Conservation (phyloP, 2,329 filamentous ascomycete species). For the Hypoxylon sp. region DNA sequence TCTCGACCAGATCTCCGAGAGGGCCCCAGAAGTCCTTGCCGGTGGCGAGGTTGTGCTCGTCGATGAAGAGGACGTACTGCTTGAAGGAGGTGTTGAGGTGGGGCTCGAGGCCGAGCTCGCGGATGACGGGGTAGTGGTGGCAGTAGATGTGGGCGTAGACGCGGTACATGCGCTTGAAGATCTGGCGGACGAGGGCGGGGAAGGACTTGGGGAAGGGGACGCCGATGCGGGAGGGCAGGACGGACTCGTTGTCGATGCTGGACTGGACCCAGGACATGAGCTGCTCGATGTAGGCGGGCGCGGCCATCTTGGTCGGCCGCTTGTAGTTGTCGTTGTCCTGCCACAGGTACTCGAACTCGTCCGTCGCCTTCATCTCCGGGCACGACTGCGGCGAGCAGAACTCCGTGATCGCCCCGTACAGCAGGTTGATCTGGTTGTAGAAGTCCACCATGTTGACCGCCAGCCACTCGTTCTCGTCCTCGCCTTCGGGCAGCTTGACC, state of each 20-base stretch:
- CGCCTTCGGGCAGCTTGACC: constrained; percentile 95
- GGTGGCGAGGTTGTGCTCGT: constrained; percentile 92
- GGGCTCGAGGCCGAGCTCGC: constrained; percentile 93
- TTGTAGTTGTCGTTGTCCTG: constrained; percentile 96
- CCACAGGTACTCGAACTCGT: constrained; percentile 99
- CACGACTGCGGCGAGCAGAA: constrained; percentile 98
- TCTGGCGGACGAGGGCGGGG: constrained; percentile 87
- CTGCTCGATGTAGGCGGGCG: constrained; percentile 97
- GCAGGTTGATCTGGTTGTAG: constrained; percentile 99
- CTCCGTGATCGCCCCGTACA: constrained; percentile 98
- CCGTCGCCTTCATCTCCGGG: constrained; percentile 99
- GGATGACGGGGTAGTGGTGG: constrained; percentile 97
- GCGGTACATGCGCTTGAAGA: constrained; percentile 99
- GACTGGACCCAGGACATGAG: constrained; percentile 97
- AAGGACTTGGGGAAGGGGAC: constrained; percentile 97
- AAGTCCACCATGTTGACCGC: constrained; percentile 99
- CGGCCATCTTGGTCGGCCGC: constrained; percentile 97
- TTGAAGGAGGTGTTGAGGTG: constrained; percentile 99
- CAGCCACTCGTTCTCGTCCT: constrained; percentile 98
- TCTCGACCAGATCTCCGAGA: constrained; percentile 94
- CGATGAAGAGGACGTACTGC: constrained; percentile 98
- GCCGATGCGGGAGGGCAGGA: constrained; percentile 95
- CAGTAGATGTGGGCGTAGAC: constrained; percentile 99
- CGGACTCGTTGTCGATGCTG: constrained; percentile 94
- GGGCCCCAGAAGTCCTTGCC: constrained; percentile 99